Evolutionary conservation across 495 filamentous ascomycete genomes (phyloP).

Genomic region (Alectoria sarmentosa): DNA sequence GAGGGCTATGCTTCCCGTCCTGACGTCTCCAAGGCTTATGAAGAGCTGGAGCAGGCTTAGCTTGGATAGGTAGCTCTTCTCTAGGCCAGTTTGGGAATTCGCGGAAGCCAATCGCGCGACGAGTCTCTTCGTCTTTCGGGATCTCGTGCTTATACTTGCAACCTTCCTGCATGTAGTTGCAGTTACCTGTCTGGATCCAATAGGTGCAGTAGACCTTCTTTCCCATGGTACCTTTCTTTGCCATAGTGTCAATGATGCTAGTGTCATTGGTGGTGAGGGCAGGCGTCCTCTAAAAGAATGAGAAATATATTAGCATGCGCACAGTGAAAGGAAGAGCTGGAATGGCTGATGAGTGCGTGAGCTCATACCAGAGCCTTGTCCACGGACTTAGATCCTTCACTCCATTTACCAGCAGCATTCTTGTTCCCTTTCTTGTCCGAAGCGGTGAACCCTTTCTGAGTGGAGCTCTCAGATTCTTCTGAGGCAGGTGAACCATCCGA

Average conservation of each 20-base stretch:
- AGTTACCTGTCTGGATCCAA: constrained; percentile 79
- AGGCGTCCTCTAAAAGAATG: background rate
- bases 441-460: background rate
- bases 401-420: no score
- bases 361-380: background rate
- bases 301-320: background rate
- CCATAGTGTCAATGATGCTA: background rate
- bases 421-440: constrained; percentile 3
- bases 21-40: constrained; percentile 14
- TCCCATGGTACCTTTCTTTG: constrained; percentile 14
- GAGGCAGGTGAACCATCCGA: background rate
- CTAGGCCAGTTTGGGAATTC: constrained; percentile 51
- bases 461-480: background rate
- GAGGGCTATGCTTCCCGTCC: background rate
- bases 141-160: constrained; percentile 86
- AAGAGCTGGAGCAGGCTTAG: background rate
- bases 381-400: background rate
- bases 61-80: constrained; percentile 26
- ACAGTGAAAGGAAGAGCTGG: background rate
- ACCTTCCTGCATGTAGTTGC: constrained; percentile 76
- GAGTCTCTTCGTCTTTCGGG: constrained; percentile 52
- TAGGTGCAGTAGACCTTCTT: constrained; percentile 81
- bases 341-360: background rate
- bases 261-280: background rate
- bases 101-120: constrained; percentile 56